Evolutionary conservation across 176 grass and related monocot genomes (phyloP).

Genomic region (Ananas comosus): DNA sequence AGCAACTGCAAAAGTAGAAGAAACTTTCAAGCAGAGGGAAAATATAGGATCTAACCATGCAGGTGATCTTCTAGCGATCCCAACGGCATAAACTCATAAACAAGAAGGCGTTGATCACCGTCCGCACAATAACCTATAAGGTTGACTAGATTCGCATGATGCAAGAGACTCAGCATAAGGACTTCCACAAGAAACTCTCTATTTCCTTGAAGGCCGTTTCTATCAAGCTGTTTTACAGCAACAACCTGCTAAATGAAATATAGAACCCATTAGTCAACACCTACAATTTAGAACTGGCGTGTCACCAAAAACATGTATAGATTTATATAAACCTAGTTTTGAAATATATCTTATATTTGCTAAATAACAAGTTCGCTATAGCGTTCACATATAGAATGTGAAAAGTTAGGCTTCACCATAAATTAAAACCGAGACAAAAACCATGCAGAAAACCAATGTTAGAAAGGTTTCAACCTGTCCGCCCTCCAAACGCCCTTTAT

Average conservation of each 20-base stretch:
- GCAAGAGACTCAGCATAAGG: slow-evolving; percentile 92
- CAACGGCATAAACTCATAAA: slow-evolving; percentile 88
- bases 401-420: no score
- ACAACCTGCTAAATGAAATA: slow-evolving; percentile 41
- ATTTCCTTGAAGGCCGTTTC: slow-evolving; percentile 93
- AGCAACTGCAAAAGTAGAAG: neutral
- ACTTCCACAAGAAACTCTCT: slow-evolving; percentile 99
- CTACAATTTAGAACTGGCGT: neutral
- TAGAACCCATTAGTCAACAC: neutral
- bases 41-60: slow-evolving; percentile 38
- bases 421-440: neutral
- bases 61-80: slow-evolving; percentile 93
- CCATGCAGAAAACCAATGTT: neutral
- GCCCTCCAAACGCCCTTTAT: slow-evolving; percentile 52
- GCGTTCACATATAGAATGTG: neutral
- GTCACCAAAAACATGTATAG: neutral
- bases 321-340: no score
- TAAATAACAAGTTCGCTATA: neutral
- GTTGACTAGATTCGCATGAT: slow-evolving; percentile 89
- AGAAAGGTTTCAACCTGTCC: slow-evolving; percentile 11
- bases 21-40: neutral
- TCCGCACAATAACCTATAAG: slow-evolving; percentile 95
- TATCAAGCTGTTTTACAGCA: slow-evolving; percentile 92
- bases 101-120: slow-evolving; percentile 92
- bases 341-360: neutral